Evolutionary conservation across 352 stramenopile species (phyloP), one percentile per base, ranked within the genome.

Genomic region (Pythium phragmiticola): DNA sequence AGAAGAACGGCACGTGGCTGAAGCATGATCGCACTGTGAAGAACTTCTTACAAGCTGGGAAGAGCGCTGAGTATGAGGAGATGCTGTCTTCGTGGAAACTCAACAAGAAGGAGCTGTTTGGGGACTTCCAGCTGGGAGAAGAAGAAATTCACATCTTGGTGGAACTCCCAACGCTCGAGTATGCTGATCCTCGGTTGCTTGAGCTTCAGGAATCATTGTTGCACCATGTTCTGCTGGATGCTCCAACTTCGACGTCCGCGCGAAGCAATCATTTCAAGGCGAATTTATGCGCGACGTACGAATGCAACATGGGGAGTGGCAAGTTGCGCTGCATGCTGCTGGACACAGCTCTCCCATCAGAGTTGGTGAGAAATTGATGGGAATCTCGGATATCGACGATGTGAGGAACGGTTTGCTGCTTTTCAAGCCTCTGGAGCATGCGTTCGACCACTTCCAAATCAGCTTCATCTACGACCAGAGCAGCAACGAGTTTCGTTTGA

Each of bases 261-360:
- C 37, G 13, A 60, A 51, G 53, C 53, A 23, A 49, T 39, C 19
- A 37, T 21, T 50, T 60, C 53, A 37, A 60, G 37, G 39, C 12
- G 39, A 49, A 19, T 50, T 36, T 60, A 39, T 39, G 53, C 34
- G 36, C 53, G 23, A 48, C 53, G 53, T 60, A 60, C 53, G 39
- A 41, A 41, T 50, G 53, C 53, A 49, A 37, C 39, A 39, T 34
- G 21, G 34, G 33, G 34, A 21, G 26, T 48, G 23, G 39, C 53
- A 60, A 50, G 55, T 33, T 53, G 55, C 55, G 41, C 28, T 61
- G 55, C 42, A 61, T 61, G 26, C 55, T 61, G 17, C 55, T 61
- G 55, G 55, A 61, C 43, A 61, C 41, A 4, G 26, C 16, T 23
- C 55, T 61, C n/a, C 43, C 55, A 28, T 60, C 53, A 21, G 36